Evolutionary conservation across 2,329 filamentous ascomycete genomes (phyloP).

Genomic region (Westerdykella sp.): DNA sequence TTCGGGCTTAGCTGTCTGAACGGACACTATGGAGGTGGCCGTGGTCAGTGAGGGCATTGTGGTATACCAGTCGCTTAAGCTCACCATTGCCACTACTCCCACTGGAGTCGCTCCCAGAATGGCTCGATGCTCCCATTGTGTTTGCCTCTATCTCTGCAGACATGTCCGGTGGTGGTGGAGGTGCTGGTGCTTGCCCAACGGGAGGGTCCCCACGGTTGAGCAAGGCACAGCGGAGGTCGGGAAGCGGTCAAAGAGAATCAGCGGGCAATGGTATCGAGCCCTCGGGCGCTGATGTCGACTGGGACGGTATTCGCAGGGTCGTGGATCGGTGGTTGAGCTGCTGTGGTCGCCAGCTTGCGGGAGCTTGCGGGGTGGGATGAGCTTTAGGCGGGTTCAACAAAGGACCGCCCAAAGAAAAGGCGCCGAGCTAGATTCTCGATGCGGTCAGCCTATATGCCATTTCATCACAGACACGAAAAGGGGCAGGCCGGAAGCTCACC

Average conservation of each 20-base stretch:
- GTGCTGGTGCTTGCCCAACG: slow-evolving; percentile 1
- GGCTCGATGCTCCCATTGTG: slow-evolving; percentile 23
- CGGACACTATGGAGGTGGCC: slow-evolving; percentile 18
- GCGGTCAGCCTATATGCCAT: background rate
- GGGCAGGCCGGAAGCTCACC: no score
- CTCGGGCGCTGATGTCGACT: background rate
- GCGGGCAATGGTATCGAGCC: background rate
- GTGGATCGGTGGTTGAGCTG: slow-evolving; percentile 1
- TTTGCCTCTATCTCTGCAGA: slow-evolving; percentile 19
- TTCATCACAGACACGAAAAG: background rate
- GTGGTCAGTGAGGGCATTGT: slow-evolving; percentile 14
- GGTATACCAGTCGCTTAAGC: slow-evolving; percentile 4
- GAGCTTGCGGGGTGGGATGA: slow-evolving; percentile 11
- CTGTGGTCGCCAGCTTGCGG: slow-evolving; percentile 4
- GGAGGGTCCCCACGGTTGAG: background rate
- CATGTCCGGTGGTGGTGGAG: slow-evolving; percentile 19
- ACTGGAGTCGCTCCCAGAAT: slow-evolving; percentile 25
- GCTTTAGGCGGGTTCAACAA: slow-evolving; percentile 18
- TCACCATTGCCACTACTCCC: slow-evolving; percentile 30
- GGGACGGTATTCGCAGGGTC: slow-evolving; percentile 1
- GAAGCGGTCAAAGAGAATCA: background rate
- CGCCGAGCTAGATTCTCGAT: slow-evolving; percentile 8
- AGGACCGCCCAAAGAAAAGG: slow-evolving; percentile 16
- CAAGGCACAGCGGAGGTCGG: background rate
- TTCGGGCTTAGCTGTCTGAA: slow-evolving; percentile 29